These are phyloP conservation scores for Clonostachys rosea DNA, from an alignment of 2,329 filamentous ascomycete genomes.

Conservation along the genomic window DNA sequence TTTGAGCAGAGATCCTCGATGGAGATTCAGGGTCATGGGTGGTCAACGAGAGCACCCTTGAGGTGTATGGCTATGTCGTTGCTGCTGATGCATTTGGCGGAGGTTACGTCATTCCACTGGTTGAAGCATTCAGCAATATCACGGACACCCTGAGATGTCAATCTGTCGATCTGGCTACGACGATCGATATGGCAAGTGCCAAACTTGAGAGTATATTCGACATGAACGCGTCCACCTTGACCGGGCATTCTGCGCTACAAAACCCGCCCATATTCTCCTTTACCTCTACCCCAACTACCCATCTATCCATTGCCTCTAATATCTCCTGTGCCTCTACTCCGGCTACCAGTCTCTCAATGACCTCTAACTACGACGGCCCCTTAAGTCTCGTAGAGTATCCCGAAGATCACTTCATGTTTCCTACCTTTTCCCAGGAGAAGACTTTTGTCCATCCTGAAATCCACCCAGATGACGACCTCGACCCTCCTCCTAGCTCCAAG, in stretches of 20 bases:
- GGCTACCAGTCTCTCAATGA: constrained; percentile 57
- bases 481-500: constrained; percentile 44
- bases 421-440: constrained; percentile 38
- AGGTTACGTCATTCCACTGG: neutral
- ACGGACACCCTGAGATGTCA: too few relatives aligned
- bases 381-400: constrained; percentile 36
- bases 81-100: constrained; percentile 4
- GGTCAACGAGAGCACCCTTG: neutral
- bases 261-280: constrained; percentile 46
- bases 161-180: too few relatives aligned
- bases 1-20: too few relatives aligned
- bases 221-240: too few relatives aligned
- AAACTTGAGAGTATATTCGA: too few relatives aligned
- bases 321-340: constrained; percentile 60
- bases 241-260: neutral
- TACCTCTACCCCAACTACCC: constrained; percentile 50
- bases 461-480: constrained; percentile 32
- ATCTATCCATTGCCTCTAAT: constrained; percentile 46
- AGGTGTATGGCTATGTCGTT: constrained; percentile 4
- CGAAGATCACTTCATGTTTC: constrained; percentile 37
- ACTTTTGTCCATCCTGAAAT: constrained; percentile 29
- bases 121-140: too few relatives aligned
- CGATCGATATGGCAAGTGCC: too few relatives aligned
- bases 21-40: constrained; percentile 5
- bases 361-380: constrained; percentile 48